Percentiles rank a stretch among this genome's conserved stretches.
phyloP scores from a whole-genome alignment of 805 yeast genomes.

The Cyberlindnera japonica region DNA sequence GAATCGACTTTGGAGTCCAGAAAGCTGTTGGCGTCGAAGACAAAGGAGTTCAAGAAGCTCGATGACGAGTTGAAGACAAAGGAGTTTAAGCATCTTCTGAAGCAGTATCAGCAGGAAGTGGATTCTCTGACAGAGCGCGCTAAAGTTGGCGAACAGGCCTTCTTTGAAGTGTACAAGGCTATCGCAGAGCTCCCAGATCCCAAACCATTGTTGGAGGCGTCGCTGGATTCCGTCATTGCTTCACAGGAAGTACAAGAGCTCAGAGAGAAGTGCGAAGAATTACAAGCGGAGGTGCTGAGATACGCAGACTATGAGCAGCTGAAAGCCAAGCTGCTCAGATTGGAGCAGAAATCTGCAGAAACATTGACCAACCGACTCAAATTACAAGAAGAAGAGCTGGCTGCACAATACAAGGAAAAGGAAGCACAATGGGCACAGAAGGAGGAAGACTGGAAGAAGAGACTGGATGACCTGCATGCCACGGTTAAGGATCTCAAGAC shows the following conservation, averaged over 20 bases:
- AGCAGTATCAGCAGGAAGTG: constrained; percentile 81
- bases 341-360: constrained; percentile 59
- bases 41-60: constrained; percentile 81
- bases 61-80: constrained; percentile 61
- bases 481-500: constrained; percentile 64
- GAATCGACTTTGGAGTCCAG: constrained; percentile 63
- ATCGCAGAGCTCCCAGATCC: constrained; percentile 95
- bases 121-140: constrained; percentile 77
- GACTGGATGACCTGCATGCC: constrained; percentile 47
- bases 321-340: constrained; percentile 54
- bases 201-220: constrained; percentile 66
- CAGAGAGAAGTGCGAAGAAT: constrained; percentile 44
- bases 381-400: constrained; percentile 73
- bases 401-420: constrained; percentile 67
- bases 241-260: constrained; percentile 50
- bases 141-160: constrained; percentile 66
- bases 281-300: constrained; percentile 57
- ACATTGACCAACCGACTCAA: constrained; percentile 48
- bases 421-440: constrained; percentile 63
- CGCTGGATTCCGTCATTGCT: constrained; percentile 59
- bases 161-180: constrained; percentile 69
- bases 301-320: constrained; percentile 78
- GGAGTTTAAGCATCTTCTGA: constrained; percentile 63
- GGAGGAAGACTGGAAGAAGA: constrained; percentile 49
- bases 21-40: constrained; percentile 72